A percentile compares a stretch with the other conserved stretches of the same genome.
Conservation (phyloP, 1,284 basidiomycete species). For the Paramarasmius palmivorus region DNA sequence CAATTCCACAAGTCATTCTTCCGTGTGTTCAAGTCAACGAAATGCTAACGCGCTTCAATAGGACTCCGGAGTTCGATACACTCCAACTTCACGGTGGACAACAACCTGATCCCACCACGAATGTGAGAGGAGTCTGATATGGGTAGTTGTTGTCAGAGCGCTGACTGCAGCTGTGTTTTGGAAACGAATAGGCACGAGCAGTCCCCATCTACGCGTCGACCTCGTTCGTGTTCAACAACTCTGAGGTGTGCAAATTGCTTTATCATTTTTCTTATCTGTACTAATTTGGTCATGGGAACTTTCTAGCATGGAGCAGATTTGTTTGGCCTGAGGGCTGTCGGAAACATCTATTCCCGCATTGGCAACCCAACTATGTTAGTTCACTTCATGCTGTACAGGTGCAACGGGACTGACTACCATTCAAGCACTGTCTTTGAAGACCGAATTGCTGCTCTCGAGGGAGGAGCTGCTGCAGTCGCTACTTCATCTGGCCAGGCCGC, state of each 20-base stretch:
- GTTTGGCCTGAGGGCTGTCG: constrained; percentile 72
- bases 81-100: constrained; percentile 86
- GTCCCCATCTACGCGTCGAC: constrained; percentile 82
- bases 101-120: constrained; percentile 66
- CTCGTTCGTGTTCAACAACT: constrained; percentile 80
- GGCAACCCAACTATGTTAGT: constrained; percentile 81
- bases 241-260: constrained; percentile 43
- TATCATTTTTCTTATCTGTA: not conserved
- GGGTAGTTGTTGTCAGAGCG: no score
- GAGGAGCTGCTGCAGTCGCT: constrained; percentile 80
- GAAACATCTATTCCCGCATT: constrained; percentile 79
- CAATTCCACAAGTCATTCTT: constrained; percentile 10
- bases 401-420: not conserved
- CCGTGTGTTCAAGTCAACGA: not conserved
- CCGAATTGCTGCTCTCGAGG: constrained; percentile 82
- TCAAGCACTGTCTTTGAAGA: constrained; percentile 75
- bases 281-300: not conserved
- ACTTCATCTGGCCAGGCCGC: constrained; percentile 81
- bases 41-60: constrained; percentile 21
- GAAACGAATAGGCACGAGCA: constrained; percentile 56
- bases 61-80: constrained; percentile 78
- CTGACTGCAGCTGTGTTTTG: not conserved
- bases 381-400: not conserved
- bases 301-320: constrained; percentile 79
- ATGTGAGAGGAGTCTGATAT: no score